A percentile compares a stretch with the other conserved stretches of the same genome.
These are phyloP conservation scores for Taphrina sp. DNA, from an alignment of 1,139 yeast species.

Conservation along the genomic window DNA sequence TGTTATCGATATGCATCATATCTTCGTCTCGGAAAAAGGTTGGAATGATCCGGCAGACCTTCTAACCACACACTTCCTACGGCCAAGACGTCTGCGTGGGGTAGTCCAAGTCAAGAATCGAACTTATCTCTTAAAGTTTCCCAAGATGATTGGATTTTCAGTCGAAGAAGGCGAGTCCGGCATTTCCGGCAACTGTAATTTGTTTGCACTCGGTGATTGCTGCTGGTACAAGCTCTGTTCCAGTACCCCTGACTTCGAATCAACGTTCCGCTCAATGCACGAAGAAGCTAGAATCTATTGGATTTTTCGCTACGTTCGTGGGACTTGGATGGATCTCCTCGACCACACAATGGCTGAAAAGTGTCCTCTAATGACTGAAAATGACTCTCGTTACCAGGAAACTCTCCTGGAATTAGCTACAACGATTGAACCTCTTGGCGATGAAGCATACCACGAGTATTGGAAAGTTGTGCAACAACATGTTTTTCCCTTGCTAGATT, in stretches of 20 bases:
- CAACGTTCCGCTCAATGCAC: conserved; percentile 2
- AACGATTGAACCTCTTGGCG: neutral
- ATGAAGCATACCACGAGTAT: neutral
- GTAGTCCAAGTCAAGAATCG: neutral
- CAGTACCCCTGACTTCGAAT: neutral
- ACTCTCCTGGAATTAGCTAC: neutral
- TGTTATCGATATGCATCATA: conserved; percentile 2
- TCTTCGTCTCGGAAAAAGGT: neutral
- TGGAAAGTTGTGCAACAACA: neutral
- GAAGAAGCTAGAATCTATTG: conserved; percentile 8
- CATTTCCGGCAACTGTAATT: neutral
- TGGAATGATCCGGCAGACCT: conserved; percentile 3
- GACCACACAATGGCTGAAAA: neutral
- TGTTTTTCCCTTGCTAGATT: neutral
- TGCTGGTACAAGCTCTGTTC: conserved; percentile 5
- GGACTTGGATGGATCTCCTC: conserved; percentile 8
- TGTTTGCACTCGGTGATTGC: conserved; percentile 7
- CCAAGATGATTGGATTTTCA: conserved; percentile 1
- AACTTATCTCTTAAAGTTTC: neutral
- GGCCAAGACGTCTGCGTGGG: neutral
- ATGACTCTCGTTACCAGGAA: neutral
- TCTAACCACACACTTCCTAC: neutral
- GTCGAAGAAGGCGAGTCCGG: conserved; percentile 13
- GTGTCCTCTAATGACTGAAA: neutral
- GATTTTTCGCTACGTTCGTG: neutral